Evolutionary conservation across 306 rosid species (phyloP).

Genomic region (Nissolia schottii): DNA sequence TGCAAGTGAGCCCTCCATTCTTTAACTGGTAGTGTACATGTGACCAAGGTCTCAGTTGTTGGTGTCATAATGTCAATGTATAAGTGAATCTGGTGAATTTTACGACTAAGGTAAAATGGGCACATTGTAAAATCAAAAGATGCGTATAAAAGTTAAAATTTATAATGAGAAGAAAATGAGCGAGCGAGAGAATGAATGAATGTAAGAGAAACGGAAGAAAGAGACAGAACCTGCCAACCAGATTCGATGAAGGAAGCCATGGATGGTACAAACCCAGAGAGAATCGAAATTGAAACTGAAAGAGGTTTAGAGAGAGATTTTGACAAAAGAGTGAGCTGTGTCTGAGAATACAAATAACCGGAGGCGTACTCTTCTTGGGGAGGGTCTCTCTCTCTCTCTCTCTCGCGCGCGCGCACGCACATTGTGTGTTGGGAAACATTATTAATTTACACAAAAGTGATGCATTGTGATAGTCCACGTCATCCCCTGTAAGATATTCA

Average conservation of each 20-base stretch:
- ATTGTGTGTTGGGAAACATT: neutral
- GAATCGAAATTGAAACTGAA: neutral
- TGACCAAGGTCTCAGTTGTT: neutral
- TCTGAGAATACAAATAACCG: neutral
- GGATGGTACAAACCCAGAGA: neutral
- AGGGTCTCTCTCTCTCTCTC: neutral
- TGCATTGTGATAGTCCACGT: neutral
- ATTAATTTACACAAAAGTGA: neutral
- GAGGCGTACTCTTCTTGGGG: neutral
- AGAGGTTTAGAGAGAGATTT: neutral
- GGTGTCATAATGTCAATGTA: neutral
- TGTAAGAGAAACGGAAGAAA: neutral
- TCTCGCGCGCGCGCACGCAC: too few relatives aligned
- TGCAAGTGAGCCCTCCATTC: neutral
- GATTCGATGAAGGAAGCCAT: constrained; percentile 62
- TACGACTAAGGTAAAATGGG: neutral
- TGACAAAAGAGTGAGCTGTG: neutral
- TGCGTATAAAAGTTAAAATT: neutral
- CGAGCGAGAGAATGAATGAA: neutral
- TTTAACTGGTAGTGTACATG: neutral
- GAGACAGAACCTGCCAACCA: constrained; percentile 62
- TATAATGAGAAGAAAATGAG: too few relatives aligned
- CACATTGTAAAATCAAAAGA: neutral
- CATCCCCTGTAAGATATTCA: neutral
- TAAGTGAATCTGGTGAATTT: neutral